Conservation (phyloP, 768 basidiomycete species). For the Russula vinacea region DNA sequence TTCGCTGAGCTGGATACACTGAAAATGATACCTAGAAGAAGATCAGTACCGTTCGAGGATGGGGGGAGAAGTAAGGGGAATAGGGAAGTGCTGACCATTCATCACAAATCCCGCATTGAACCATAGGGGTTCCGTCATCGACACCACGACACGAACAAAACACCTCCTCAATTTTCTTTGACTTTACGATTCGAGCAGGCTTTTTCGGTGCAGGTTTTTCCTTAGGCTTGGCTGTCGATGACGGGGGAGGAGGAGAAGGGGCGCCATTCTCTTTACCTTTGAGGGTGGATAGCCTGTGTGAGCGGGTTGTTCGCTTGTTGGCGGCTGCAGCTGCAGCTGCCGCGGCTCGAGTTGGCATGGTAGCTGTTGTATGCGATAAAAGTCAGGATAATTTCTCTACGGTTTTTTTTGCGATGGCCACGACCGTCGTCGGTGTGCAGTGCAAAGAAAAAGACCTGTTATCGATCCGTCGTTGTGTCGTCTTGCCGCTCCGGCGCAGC, state of each 20-base stretch:
- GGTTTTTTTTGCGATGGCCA: neutral
- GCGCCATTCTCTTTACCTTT: slow-evolving; percentile 20
- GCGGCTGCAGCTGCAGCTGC: slow-evolving; percentile 14
- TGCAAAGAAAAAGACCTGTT: slow-evolving; percentile 4
- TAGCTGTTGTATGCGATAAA: slow-evolving; percentile 4
- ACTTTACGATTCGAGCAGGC: slow-evolving; percentile 22
- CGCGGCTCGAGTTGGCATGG: slow-evolving; percentile 23
- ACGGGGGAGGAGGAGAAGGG: neutral
- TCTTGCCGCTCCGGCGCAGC: neutral
- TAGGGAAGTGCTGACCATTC: slow-evolving; percentile 52
- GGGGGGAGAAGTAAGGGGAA: slow-evolving; percentile 2
- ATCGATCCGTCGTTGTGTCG: slow-evolving; percentile 15
- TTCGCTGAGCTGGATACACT: slow-evolving; percentile 58
- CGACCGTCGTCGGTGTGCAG: neutral
- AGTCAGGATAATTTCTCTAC: slow-evolving; percentile 1
- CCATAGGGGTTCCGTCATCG: slow-evolving; percentile 79
- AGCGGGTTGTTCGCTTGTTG: slow-evolving; percentile 28
- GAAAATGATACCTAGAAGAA: slow-evolving; percentile 68
- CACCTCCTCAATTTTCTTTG: slow-evolving; percentile 32
- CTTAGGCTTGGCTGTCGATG: slow-evolving; percentile 22
- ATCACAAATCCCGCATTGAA: slow-evolving; percentile 61
- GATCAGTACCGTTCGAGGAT: slow-evolving; percentile 4
- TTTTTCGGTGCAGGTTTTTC: slow-evolving; percentile 20
- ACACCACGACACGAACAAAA: slow-evolving; percentile 59
- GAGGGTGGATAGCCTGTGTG: slow-evolving; percentile 8